These are phyloP conservation scores for Histomonas meleagridis DNA, from an alignment of 208 protist genomes.

Conservation along the genomic window DNA sequence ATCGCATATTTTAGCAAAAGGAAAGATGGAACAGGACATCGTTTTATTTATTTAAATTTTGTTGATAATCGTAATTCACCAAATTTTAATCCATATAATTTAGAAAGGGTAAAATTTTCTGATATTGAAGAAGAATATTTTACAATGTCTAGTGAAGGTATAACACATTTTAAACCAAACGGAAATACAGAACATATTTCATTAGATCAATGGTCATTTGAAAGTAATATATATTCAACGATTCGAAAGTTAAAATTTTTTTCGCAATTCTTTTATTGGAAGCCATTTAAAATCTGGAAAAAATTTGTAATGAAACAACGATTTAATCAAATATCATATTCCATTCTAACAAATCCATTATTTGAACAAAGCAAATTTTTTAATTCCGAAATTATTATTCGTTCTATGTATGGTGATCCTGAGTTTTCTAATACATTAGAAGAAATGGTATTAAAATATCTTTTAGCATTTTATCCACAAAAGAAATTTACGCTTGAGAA, in stretches of 20 bases:
- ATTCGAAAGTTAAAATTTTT: conserved; percentile 3
- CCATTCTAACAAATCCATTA: not conserved
- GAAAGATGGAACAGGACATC: not conserved
- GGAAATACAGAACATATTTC: conserved; percentile 6
- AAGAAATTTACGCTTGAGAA: not conserved
- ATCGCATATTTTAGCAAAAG: conserved; percentile 32
- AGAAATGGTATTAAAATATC: not conserved
- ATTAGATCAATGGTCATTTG: conserved; percentile 14
- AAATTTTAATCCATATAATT: not conserved
- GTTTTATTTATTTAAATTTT: conserved; percentile 12
- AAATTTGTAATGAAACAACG: conserved; percentile 24
- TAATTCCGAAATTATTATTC: not conserved
- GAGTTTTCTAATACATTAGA: not conserved
- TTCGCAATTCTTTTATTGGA: conserved; percentile 20
- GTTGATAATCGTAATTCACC: not conserved
- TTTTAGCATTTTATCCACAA: not conserved
- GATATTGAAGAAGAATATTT: not conserved
- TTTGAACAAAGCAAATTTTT: not conserved
- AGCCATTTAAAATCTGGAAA: conserved; percentile 29
- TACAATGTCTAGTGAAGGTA: conserved; percentile 3
- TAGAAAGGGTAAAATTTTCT: not conserved
- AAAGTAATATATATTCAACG: not conserved
- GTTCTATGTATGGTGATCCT: too few relatives aligned
- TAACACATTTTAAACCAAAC: not conserved
- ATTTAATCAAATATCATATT: not conserved